phyloP scores from a whole-genome alignment of 805 yeast genomes.

The Ogataea populi-albae region DNA sequence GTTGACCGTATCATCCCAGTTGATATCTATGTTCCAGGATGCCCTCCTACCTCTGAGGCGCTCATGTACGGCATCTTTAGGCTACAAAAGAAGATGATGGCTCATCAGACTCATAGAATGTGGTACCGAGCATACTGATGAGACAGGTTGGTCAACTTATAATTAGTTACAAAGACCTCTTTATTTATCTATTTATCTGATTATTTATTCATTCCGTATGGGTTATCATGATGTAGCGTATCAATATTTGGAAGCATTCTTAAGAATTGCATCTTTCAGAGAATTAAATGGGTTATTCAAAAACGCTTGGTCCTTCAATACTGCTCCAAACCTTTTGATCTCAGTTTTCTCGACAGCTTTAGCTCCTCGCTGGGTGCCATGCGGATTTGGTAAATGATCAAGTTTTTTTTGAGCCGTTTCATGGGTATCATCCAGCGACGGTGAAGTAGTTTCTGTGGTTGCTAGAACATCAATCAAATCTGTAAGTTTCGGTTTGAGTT shows the following conservation, averaged over 20 bases:
- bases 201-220: constrained; percentile 8
- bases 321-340: constrained; percentile 53
- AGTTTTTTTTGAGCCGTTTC: constrained; percentile 33
- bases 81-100: constrained; percentile 86
- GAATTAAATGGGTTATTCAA: constrained; percentile 63
- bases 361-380: constrained; percentile 38
- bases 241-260: constrained; percentile 20
- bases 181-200: constrained; percentile 1
- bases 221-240: constrained; percentile 2
- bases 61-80: constrained; percentile 88
- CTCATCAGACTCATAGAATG: constrained; percentile 73
- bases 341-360: constrained; percentile 57
- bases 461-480: constrained; percentile 55
- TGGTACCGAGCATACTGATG: constrained; percentile 68
- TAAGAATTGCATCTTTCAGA: constrained; percentile 54
- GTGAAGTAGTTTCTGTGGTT: constrained; percentile 10
- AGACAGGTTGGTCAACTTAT: too few relatives aligned
- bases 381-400: constrained; percentile 36
- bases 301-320: constrained; percentile 53
- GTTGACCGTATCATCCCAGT: constrained; percentile 88
- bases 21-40: constrained; percentile 88
- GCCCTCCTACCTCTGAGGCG: constrained; percentile 91
- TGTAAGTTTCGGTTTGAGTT: constrained; percentile 63
- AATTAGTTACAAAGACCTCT: background rate
- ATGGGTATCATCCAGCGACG: constrained; percentile 11